Evolutionary conservation across 1,139 yeast genomes (phyloP), one percentile per base, ranked within the genome.

Genomic region (Blastobotrys aristatus): DNA sequence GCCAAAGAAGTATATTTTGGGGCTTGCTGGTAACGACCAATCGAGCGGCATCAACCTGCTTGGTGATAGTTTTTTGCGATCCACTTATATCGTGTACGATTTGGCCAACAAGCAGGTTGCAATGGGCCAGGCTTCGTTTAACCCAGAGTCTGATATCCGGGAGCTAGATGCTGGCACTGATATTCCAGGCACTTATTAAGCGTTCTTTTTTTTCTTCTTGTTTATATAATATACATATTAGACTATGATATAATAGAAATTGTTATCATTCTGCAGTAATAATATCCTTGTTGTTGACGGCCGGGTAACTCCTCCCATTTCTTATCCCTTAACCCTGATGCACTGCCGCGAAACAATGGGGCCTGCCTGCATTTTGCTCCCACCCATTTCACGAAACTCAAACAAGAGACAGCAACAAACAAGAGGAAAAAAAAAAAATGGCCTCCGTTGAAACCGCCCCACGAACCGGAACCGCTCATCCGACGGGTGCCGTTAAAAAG

Each of bases 11-110:
- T 54, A 54, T 31, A 46, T 54, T 20, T 43, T 57, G 30, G 36
- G 57, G n/a, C 42, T 55, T 30, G 40, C 51, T 34, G 59, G 65
- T 16, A 59, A 57, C 41, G 41, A 43, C 14, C 55, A 57, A 50
- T 30, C 61, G 17, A 44, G 55, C 48, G 54, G 58, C 40, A 57
- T 64, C 50, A 53, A 53, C 41, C 69, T 79, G 14, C 62, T 87
- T 13, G 96, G 96, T 40, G 95, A 86, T 64, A 76, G 82, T 29
- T 80, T 87, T 66, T 68, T 89, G 58, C 74, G 87, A 51, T 72
- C 77, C 46, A 89, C 86, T 7, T 88, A 88, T 62, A 77, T 82
- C 47, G 95, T 87, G 38, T 87, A 77, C 58, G 89, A 88, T 63
- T 68, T 84, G 51, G 90, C 83, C 30, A 76, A 75, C 55, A 64